Base-by-base conservation (phyloP, 169 alveolate species). In the Miamiensis avidus region DNA sequence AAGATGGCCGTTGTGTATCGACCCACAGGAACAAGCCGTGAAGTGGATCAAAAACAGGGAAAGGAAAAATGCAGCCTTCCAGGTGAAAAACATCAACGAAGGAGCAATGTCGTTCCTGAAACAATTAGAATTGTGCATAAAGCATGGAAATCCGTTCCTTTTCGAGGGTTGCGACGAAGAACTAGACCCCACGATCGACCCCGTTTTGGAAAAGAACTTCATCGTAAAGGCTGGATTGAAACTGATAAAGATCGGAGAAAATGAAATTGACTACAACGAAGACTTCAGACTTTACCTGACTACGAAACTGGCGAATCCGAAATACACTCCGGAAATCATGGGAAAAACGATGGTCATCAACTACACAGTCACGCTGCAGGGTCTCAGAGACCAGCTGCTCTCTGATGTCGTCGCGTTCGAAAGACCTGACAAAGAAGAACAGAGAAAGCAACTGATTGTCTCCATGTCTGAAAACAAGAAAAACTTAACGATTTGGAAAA, bases 1-100 rank as follows among this genome's bases (percentile, higher is more conserved):
- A 25, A 95, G 99, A 82, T 98, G 95, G 96, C 99, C 99, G 27
- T 96, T 98, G 1, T 97, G 98, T 77, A 95, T 98, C 34, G 99
- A 98, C 85, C 99, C 99, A 0, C 97, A 97, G 88, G 94, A 95
- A 92, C 95, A 97, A 89, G 98, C 98, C 33, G 97, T 96, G 32
- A 76, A 76, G 34, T 97, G 99, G 83, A 49, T 49, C 20, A 49
- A 49, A 49, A 49, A 49, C 20, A 49, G 69, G 20, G 69, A 49
- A 20, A 49, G 69, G 20, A 49, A 49, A 49, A 93, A 93, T 25
- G 95, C 90, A 33, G 77, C 94, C 28, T 88, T 97, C 31, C 94
- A 96, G 81, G 95, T 94, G 79, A 84, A 95, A 88, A 93, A 98
- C 28, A 96, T 97, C 93, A 91, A 96, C 78, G 97, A 95, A 69